Percentiles rank a stretch among this genome's conserved stretches.
Conservation (phyloP, 495 filamentous ascomycete species). For the Pyrenopolyporus hunteri region DNA sequence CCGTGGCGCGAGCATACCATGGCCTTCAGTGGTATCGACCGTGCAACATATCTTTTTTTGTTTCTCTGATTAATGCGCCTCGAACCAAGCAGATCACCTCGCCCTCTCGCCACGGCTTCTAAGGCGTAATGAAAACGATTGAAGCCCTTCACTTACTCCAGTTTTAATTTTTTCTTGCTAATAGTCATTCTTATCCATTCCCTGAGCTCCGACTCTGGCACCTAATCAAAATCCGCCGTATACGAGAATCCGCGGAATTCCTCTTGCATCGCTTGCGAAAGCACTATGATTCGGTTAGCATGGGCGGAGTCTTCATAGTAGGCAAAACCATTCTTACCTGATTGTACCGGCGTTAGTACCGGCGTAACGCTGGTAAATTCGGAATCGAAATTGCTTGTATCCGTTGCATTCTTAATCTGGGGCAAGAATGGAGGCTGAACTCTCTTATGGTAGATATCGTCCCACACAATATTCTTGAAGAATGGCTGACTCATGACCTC, state of each 20-base stretch:
- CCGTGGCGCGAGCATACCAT: constrained; percentile 14
- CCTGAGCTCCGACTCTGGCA: background rate
- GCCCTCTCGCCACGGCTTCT: constrained; percentile 11
- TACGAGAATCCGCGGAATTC: constrained; percentile 99
- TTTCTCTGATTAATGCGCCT: constrained; percentile 20
- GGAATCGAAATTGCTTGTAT: constrained; percentile 98
- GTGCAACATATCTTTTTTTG: background rate
- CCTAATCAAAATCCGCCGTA: constrained; percentile 58
- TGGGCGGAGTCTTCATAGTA: constrained; percentile 20
- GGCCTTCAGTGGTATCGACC: constrained; percentile 14
- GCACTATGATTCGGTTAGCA: constrained; percentile 62
- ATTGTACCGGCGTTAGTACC: constrained; percentile 95
- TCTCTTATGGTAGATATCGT: constrained; percentile 95
- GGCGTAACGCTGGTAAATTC: constrained; percentile 99
- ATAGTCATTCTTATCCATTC: background rate
- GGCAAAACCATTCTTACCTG: constrained; percentile 64
- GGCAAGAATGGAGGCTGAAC: constrained; percentile 88
- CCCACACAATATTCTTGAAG: constrained; percentile 98
- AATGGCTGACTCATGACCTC: constrained; percentile 99
- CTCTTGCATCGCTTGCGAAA: constrained; percentile 99
- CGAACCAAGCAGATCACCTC: constrained; percentile 20
- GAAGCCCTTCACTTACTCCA: constrained; percentile 7
- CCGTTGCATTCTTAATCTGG: constrained; percentile 84
- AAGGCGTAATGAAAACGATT: constrained; percentile 23
- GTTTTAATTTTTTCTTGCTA: background rate